These are phyloP conservation scores for Actinidia arguta DNA, from an alignment of 179 eudicot genomes.

Conservation along the genomic window DNA sequence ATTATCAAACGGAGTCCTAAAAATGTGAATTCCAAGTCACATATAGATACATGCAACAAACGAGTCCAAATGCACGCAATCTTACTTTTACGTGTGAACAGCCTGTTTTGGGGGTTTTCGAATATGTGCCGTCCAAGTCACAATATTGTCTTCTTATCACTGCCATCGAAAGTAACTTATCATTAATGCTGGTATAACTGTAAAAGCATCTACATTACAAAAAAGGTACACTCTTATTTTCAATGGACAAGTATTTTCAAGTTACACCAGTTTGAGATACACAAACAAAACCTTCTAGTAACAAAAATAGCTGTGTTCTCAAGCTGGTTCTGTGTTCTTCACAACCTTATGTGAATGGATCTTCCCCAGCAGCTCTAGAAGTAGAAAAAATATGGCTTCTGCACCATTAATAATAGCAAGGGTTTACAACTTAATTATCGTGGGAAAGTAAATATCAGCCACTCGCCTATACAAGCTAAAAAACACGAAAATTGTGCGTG, in stretches of 20 bases:
- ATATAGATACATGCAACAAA: too few relatives aligned
- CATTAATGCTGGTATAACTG: not conserved
- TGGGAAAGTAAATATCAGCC: slow-evolving; percentile 4
- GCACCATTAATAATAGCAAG: slow-evolving; percentile 6
- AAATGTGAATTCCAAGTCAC: too few relatives aligned
- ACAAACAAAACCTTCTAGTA: not conserved
- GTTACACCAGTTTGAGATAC: not conserved
- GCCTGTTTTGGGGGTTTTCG: too few relatives aligned
- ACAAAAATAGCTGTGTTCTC: not conserved
- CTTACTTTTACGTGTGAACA: too few relatives aligned
- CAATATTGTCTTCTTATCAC: too few relatives aligned
- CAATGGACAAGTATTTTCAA: not conserved
- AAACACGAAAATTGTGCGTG: not conserved
- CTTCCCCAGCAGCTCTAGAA: slow-evolving; percentile 9
- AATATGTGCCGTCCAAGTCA: too few relatives aligned
- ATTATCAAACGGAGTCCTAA: too few relatives aligned
- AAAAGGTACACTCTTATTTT: not conserved
- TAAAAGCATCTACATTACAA: not conserved
- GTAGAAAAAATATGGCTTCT: slow-evolving; percentile 12
- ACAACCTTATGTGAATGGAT: not conserved
- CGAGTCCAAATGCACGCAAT: too few relatives aligned
- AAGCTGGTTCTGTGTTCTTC: slow-evolving; percentile 3
- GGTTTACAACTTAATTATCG: not conserved
- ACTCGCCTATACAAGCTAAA: not conserved
- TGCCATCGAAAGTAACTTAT: not conserved